phyloP scores from a whole-genome alignment of 169 alveolate genomes.

The Babesia bigemina region DNA sequence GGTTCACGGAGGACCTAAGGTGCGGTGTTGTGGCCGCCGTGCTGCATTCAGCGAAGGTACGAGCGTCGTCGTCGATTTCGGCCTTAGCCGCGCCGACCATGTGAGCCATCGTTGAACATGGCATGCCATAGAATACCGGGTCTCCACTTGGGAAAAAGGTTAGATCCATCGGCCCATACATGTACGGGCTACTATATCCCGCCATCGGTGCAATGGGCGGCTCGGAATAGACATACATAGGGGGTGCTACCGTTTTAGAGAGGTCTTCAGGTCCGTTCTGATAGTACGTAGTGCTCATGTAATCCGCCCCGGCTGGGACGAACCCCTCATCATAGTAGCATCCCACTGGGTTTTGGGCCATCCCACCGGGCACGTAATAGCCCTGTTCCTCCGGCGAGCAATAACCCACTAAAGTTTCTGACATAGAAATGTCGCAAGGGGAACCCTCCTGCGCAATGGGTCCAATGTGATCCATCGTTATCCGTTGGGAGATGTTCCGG shows the following conservation, averaged over 20 bases:
- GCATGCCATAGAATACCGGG: conserved; percentile 3
- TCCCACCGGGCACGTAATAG: background rate
- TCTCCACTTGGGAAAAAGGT: conserved; percentile 1
- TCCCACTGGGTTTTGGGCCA: background rate
- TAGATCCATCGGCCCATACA: conserved; percentile 16
- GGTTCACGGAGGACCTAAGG: conserved; percentile 1
- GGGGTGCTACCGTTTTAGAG: background rate
- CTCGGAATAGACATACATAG: conserved; percentile 2
- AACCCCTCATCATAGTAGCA: conserved; percentile 13
- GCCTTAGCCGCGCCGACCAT: background rate
- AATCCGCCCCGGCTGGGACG: background rate
- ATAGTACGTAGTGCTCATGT: conserved; percentile 15
- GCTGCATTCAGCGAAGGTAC: conserved; percentile 16
- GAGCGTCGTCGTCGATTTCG: conserved; percentile 16
- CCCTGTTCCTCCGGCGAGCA: background rate
- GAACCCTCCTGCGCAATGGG: too few relatives aligned
- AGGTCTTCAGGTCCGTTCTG: background rate
- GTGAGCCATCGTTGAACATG: background rate
- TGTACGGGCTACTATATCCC: background rate
- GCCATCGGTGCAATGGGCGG: conserved; percentile 5
- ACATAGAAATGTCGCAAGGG: too few relatives aligned
- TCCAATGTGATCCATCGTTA: too few relatives aligned
- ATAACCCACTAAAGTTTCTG: conserved; percentile 9
- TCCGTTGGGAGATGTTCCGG: background rate
- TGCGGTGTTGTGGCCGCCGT: conserved; percentile 38